Conservation (phyloP, 352 stramenopile genomes). For the Globisporangium recalcitrans region DNA sequence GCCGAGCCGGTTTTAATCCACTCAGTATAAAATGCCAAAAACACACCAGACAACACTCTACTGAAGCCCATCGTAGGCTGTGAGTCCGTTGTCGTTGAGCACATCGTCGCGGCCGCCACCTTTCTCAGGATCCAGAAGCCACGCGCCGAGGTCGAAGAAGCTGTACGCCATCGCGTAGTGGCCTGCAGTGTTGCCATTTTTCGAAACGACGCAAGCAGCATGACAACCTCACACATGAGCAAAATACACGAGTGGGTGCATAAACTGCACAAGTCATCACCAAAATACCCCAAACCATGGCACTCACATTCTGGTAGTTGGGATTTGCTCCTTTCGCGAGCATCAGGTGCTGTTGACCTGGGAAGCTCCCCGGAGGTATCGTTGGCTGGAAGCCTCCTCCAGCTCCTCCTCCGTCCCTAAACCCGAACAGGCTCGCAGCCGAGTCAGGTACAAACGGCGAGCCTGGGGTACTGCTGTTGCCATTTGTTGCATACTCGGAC, state of each 20-base stretch:
- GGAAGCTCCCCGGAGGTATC: conserved; percentile 47
- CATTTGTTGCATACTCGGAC: conserved; percentile 37
- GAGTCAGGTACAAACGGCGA: not conserved
- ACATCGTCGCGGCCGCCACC: conserved; percentile 80
- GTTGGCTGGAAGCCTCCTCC: conserved; percentile 32
- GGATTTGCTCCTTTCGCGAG: conserved; percentile 86
- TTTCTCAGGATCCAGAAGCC: conserved; percentile 84
- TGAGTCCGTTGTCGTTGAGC: conserved; percentile 89
- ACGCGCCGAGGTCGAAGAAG: conserved; percentile 90
- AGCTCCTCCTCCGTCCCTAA: not conserved
- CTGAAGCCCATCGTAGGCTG: conserved; percentile 88
- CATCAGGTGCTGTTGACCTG: conserved; percentile 82
- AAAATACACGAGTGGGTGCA: not conserved
- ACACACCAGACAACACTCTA: no score
- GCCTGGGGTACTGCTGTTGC: not conserved
- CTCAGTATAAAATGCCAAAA: no score
- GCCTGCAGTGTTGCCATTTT: conserved; percentile 86
- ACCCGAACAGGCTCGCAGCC: conserved; percentile 8
- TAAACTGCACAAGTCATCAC: not conserved
- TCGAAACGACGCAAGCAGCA: conserved; percentile 25
- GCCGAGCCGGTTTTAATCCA: no score
- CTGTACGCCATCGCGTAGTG: conserved; percentile 93
- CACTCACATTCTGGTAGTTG: conserved; percentile 86
- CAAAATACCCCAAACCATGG: not conserved
- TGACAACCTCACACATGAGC: not conserved